A percentile compares a stretch with the other conserved stretches of the same genome.
These are phyloP conservation scores for Talaromyces marneffei DNA, from an alignment of 2,329 filamentous ascomycete genomes.

Conservation along the genomic window DNA sequence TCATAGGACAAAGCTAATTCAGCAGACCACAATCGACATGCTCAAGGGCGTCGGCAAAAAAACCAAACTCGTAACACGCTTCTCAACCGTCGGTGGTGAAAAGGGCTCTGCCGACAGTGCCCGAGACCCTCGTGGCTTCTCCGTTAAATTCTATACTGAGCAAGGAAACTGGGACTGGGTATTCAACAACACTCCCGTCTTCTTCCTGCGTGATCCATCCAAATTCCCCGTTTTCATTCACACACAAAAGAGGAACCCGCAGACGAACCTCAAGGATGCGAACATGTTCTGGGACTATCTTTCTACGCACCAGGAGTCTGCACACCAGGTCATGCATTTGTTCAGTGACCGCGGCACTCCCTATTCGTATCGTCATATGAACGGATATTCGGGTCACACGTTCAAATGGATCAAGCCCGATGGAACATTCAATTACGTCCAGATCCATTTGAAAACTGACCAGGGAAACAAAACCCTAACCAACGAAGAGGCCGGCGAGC, in stretches of 20 bases:
- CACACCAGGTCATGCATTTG: conserved; percentile 60
- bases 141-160: conserved; percentile 66
- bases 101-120: conserved; percentile 65
- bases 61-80: conserved; percentile 61
- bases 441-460: conserved; percentile 59
- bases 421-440: conserved; percentile 60
- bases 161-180: conserved; percentile 71
- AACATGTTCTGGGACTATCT: conserved; percentile 66
- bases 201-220: conserved; percentile 67
- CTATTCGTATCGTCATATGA: conserved; percentile 60
- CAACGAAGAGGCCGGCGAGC: conserved; percentile 50
- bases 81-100: conserved; percentile 72
- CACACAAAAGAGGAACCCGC: conserved; percentile 67
- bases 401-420: conserved; percentile 62
- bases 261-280: conserved; percentile 63
- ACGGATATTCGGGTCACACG: conserved; percentile 62
- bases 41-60: conserved; percentile 59
- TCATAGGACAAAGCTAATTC: not conserved
- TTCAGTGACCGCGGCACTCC: conserved; percentile 63
- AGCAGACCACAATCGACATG: conserved; percentile 41
- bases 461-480: conserved; percentile 58
- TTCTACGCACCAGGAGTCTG: conserved; percentile 55
- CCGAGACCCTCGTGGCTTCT: conserved; percentile 66
- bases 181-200: conserved; percentile 68
- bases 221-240: conserved; percentile 71